Evolutionary conservation across 352 stramenopile genomes (phyloP).

Genomic region (Pythium apleroticum): DNA sequence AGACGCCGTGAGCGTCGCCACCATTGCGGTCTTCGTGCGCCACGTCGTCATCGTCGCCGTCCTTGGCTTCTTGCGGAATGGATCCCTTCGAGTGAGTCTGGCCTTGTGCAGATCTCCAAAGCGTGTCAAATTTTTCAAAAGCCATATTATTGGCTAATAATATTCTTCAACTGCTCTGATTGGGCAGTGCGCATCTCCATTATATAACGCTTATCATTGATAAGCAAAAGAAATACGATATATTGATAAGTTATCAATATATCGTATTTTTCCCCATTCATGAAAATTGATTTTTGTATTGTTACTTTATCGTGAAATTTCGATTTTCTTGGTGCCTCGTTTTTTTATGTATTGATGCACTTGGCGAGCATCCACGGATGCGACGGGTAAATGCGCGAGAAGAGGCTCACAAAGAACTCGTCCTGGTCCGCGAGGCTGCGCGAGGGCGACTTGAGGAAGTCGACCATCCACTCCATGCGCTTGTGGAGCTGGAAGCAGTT

Average conservation of each 20-base stretch:
- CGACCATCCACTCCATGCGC: conserved; percentile 72
- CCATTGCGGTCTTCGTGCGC: neutral
- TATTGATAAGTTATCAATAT: no score
- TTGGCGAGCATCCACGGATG: conserved; percentile 81
- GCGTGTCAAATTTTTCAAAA: conserved; percentile 6
- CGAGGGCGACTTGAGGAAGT: conserved; percentile 58
- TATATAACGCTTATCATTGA: no score
- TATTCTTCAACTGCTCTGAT: conserved; percentile 3
- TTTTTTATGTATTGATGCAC: conserved; percentile 31
- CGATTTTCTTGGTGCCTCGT: neutral
- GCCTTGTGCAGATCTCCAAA: neutral
- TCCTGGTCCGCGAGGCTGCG: conserved; percentile 83
- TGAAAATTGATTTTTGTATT: neutral
- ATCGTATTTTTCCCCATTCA: neutral
- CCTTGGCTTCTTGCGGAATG: neutral
- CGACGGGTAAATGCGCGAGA: conserved; percentile 80
- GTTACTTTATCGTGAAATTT: neutral
- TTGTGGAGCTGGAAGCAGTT: conserved; percentile 75
- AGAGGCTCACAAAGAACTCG: conserved; percentile 84
- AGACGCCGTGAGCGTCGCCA: neutral
- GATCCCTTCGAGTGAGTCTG: neutral
- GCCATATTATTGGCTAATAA: neutral
- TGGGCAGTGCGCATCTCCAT: neutral
- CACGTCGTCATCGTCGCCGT: conserved; percentile 7
- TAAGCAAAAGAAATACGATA: no score